Base-by-base conservation (phyloP, 345 rosid genomes). In the Salix koriyanagi region DNA sequence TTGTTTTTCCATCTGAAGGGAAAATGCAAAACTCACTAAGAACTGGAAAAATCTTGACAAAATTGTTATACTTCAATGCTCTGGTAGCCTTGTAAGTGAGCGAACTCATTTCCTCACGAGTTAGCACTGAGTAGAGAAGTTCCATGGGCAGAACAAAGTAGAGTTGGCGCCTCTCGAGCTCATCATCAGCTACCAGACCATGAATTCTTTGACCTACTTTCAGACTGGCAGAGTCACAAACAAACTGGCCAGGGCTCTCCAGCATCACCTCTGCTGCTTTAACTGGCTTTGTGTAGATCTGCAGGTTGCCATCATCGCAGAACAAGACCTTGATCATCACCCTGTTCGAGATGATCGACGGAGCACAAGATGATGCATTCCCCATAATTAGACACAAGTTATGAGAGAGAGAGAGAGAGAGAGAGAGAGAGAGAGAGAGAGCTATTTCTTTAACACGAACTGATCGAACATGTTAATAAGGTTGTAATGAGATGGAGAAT, bases 61-160 rank as follows among this genome's bases (percentile, higher is more conserved):
- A 76, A 41, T 78, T 82, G 58, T 67, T 79, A 0, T 73, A 69
- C 73, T 83, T 82, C 78, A 85, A 52, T 1, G 85, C 86, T 84
- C 75, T 86, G 67, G 86, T 65, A 26, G 89, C 83, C 70, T 77
- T 83, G 28, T 50, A 70, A 7, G 77, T 79, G 70, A 88, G 84
- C 37, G 83, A 70, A 7, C 71, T 79, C 85, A 84, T 76, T 72
- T 90, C 93, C 14, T 86, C 91, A 1, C 80, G 68, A 2, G 88
- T 90, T 25, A 88, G 80, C 9, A 86, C 93, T 0, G 91, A 90
- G 77, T 88, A 88, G 12, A 88, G 85, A 50, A 88, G 71, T 23
- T 85, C 93, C 91, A 85, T 88, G n/a, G 91, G 89, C 72, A 90
- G 86, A 65, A 88, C 73, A 75, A 90, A 90, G 82, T 90, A 90